phyloP scores from a whole-genome alignment of 108 stramenopile species.

The Nitzschia palea region DNA sequence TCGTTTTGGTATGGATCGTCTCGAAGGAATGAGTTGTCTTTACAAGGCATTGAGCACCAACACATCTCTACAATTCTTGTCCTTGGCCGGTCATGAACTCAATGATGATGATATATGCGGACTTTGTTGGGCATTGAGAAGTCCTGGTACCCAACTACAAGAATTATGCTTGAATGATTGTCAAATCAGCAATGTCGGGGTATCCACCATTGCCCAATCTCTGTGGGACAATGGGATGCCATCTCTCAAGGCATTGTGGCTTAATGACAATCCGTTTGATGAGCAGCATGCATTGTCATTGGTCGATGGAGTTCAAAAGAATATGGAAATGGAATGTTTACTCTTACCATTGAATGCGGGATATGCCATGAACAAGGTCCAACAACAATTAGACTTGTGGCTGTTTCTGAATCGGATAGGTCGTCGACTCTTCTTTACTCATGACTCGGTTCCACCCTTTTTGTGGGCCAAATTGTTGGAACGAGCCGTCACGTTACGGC shows the following conservation, averaged over 20 bases:
- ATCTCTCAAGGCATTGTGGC: not conserved
- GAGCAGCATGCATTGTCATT: not conserved
- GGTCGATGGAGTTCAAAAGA: not conserved
- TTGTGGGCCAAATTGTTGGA: constrained; percentile 2
- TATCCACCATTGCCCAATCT: not conserved
- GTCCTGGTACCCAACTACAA: not conserved
- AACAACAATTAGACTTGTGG: not conserved
- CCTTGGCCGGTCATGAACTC: constrained; percentile 4
- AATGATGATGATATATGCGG: not conserved
- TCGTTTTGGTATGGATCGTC: not conserved
- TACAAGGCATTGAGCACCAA: not conserved
- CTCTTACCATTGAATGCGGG: not conserved
- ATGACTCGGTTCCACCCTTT: not conserved
- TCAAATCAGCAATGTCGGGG: not conserved
- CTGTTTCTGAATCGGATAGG: constrained; percentile 12
- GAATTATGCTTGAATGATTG: constrained; percentile 8
- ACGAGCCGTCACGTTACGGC: not conserved
- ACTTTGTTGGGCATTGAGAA: not conserved
- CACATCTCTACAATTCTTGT: not conserved
- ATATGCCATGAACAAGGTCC: not conserved
- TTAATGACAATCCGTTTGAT: constrained; percentile 18
- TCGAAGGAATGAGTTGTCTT: not conserved
- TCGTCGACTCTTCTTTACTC: not conserved
- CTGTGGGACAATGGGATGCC: constrained; percentile 2
- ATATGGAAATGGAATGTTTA: constrained; percentile 6